Evolutionary conservation across 768 basidiomycete species (phyloP).

Genomic region (Boletus rex-veris): DNA sequence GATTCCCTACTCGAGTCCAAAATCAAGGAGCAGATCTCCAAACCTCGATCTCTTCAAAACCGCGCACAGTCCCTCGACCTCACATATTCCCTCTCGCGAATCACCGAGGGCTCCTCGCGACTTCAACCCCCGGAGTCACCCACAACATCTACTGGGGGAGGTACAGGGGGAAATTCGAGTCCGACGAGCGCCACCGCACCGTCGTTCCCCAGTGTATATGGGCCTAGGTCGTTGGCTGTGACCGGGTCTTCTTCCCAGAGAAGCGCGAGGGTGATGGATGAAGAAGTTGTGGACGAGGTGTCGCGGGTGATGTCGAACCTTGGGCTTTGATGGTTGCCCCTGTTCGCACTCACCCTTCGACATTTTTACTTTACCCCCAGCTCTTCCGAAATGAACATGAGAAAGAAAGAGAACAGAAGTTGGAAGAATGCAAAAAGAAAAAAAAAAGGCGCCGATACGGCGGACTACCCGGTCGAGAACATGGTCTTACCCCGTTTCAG

Average conservation of each 20-base stretch:
- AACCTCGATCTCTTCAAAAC: conserved; percentile 79
- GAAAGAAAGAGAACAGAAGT: conserved; percentile 1
- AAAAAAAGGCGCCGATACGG: conserved; percentile 5
- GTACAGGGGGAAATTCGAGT: conserved; percentile 73
- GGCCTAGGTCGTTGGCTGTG: conserved; percentile 50
- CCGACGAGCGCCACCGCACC: conserved; percentile 77
- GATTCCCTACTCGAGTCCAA: conserved; percentile 84
- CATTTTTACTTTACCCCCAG: conserved; percentile 8
- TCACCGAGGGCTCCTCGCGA: conserved; percentile 62
- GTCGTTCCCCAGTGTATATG: conserved; percentile 84
- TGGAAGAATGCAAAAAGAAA: conserved; percentile 4
- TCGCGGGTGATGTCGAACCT: conserved; percentile 76
- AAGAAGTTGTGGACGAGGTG: conserved; percentile 63
- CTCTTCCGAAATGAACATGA: conserved; percentile 5
- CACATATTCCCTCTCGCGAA: conserved; percentile 78
- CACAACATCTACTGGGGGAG: conserved; percentile 68
- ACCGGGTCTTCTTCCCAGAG: conserved; percentile 45
- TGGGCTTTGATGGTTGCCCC: conserved; percentile 43
- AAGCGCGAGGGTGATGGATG: conserved; percentile 42
- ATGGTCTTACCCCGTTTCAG: conserved; percentile 21
- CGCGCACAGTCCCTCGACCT: conserved; percentile 89
- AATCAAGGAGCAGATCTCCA: conserved; percentile 68
- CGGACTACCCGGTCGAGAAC: conserved; percentile 20
- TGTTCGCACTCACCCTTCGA: conserved; percentile 12
- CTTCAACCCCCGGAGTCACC: conserved; percentile 75